Evolutionary conservation across 164 flowering plant genomes (phyloP), one percentile per base, ranked within the genome.

Genomic region (Aristolochia fimbriata): DNA sequence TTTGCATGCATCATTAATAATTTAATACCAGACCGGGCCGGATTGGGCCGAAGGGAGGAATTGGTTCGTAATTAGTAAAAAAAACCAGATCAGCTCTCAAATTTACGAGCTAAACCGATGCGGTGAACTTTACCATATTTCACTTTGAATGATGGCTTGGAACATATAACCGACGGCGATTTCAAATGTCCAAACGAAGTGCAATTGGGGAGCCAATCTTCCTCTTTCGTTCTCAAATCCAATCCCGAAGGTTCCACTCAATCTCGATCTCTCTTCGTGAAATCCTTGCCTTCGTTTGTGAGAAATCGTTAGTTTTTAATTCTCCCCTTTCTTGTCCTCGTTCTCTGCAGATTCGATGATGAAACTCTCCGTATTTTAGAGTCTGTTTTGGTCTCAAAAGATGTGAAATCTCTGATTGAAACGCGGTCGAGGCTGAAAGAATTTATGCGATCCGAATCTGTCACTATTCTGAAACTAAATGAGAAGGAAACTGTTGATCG

Each of bases 331-430:
- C 30, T 25, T 31, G 33, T 51, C 24, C 53, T 19, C 53, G 31
- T 21, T 60, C 14, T 52, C 21, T 24, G 62, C 86, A 89, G 98
- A 61, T 79, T 87, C 60, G 79, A 75, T 31, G 82, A 80, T 0
- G 79, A 24, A 48, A 77, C 86, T 27, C 71, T 93, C 12, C 75
- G 78, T 47, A 68, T 84, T 66, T 74, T 93, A 58, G 86, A 82
- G 37, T 72, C 79, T 5, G 47, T 78, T 54, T 60, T 86, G 69
- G 79, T 65, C 12, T 76, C 83, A 51, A 81, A 74, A 57, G 86
- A 84, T 48, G 85, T 81, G 52, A 74, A 69, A 50, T 80, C 82
- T 33, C 50, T 73, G 24, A 20, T 68, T 1, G 73, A 79, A 52
- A 62, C 71, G 30, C 73, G 79, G 9, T 70, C 73, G 21, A 49